Percentiles rank a stretch among this genome's conserved stretches.
Evolutionary conservation across 2,329 filamentous ascomycete species (phyloP).

Genomic region (Pseudopithomyces maydicus): DNA sequence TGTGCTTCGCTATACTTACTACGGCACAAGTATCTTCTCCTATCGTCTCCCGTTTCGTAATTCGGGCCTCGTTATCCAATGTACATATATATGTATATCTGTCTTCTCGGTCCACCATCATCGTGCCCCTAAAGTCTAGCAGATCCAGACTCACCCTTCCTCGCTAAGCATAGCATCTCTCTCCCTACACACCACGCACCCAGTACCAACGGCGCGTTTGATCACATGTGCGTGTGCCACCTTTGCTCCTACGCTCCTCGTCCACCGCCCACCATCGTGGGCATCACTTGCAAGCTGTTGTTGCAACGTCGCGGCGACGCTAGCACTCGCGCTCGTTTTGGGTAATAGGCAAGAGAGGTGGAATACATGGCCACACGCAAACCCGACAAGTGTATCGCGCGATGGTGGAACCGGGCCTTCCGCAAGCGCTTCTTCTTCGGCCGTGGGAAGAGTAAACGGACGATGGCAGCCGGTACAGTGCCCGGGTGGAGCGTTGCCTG

Average conservation of each 20-base stretch:
- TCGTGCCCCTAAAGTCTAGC: not conserved
- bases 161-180: constrained; percentile 28
- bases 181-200: constrained; percentile 43
- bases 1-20: no score
- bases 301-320: constrained; percentile 52
- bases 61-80: not conserved
- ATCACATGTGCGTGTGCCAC: constrained; percentile 73
- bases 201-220: constrained; percentile 72
- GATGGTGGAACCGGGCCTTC: constrained; percentile 32
- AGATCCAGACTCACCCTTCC: not conserved
- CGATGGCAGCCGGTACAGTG: constrained; percentile 42
- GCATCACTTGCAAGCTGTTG: constrained; percentile 42
- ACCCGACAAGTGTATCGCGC: constrained; percentile 74
- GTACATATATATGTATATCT: not conserved
- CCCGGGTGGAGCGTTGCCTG: constrained; percentile 36
- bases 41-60: no score
- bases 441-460: constrained; percentile 37
- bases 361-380: constrained; percentile 82
- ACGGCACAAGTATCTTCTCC: no score
- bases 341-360: constrained; percentile 73
- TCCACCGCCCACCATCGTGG: constrained; percentile 51
- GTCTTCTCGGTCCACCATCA: not conserved
- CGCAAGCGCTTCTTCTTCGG: constrained; percentile 33
- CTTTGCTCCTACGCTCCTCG: constrained; percentile 69
- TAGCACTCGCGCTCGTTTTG: constrained; percentile 48